Evolutionary conservation across 2,329 filamentous ascomycete genomes (phyloP), one percentile per base, ranked within the genome.

Genomic region (Talaromyces pinophilus): DNA sequence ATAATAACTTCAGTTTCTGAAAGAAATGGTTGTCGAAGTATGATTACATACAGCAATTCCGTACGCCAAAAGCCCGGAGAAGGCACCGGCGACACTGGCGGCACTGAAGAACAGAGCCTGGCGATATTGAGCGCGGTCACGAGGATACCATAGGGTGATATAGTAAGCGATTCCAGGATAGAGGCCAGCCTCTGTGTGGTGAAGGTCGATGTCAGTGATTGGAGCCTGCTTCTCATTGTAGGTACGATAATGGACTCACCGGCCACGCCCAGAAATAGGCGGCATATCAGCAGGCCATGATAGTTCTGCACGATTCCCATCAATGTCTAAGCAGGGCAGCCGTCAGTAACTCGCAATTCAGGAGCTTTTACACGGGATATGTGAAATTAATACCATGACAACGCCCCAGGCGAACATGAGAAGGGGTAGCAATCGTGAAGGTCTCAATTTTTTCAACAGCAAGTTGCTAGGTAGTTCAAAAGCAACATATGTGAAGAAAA

Each of bases 31-130:
- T 38, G 5, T 25, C 48, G 11, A 25, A 11, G 40, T 25, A 15
- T 55, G 79, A 70, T 84, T 81, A 17, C 87, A 85, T 44, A 85
- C 84, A 8, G 87, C 87, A 73, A 91, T 89, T 2, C 83, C 86
- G 65, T 87, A 89, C 1, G 87, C 88, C 6, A 90, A 79, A 5
- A 87, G 88, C 1, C 88, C 88, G 0, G 92, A 91, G 74, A 96
- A 93, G 2, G 88, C 89, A 52, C 92, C 94, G 1, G 92, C 92
- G 2, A 96, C 83, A 1, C 89, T 88, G 0, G 88, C 87, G 0
- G 81, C 80, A 28, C 81, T 79, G 11, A 83, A 70, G 68, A 87
- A 88, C n/a, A 88, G 73, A 2, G 85, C 86, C 59, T 82, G 82
- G 2, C 86, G 78, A 40, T 87, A 78, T 38, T 86, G 86, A 15